A percentile compares a stretch with the other conserved stretches of the same genome.
Conservation (phyloP, 345 rosid species). For the Kandelia obovata region DNA sequence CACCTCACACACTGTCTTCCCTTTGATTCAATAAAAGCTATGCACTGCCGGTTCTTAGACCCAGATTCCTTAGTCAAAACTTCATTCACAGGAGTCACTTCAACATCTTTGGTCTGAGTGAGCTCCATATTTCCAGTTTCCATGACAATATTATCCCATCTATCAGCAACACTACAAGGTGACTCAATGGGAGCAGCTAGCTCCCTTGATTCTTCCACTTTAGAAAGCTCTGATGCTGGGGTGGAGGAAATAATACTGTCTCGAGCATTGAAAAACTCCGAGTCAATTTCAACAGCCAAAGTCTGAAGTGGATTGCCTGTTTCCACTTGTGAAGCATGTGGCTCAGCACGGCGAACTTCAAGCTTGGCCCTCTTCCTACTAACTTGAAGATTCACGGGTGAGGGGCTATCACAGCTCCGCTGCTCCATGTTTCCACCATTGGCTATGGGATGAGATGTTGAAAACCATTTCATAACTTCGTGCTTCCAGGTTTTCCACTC, state of each 20-base stretch:
- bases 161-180: constrained; percentile 46
- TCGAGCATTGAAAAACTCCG: constrained; percentile 49
- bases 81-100: constrained; percentile 38
- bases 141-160: constrained; percentile 72
- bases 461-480: constrained; percentile 79
- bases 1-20: constrained; percentile 98
- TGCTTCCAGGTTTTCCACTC: constrained; percentile 99
- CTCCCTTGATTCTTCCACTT: constrained; percentile 26
- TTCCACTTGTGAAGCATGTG: constrained; percentile 56
- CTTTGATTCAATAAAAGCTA: constrained; percentile 87
- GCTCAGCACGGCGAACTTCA: constrained; percentile 89
- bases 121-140: constrained; percentile 50
- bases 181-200: constrained; percentile 33
- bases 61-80: constrained; percentile 44
- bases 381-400: constrained; percentile 45
- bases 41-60: constrained; percentile 74
- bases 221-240: constrained; percentile 30
- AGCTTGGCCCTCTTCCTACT: constrained; percentile 84
- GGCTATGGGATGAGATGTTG: constrained; percentile 45
- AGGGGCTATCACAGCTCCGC: constrained; percentile 37
- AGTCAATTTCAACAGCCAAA: constrained; percentile 47
- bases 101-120: constrained; percentile 21
- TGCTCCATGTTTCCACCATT: constrained; percentile 43
- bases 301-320: constrained; percentile 39
- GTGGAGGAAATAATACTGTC: constrained; percentile 35